Percentiles rank a stretch among this genome's conserved stretches.
Conservation (phyloP, 108 stramenopile species). For the Seminavis robusta region DNA sequence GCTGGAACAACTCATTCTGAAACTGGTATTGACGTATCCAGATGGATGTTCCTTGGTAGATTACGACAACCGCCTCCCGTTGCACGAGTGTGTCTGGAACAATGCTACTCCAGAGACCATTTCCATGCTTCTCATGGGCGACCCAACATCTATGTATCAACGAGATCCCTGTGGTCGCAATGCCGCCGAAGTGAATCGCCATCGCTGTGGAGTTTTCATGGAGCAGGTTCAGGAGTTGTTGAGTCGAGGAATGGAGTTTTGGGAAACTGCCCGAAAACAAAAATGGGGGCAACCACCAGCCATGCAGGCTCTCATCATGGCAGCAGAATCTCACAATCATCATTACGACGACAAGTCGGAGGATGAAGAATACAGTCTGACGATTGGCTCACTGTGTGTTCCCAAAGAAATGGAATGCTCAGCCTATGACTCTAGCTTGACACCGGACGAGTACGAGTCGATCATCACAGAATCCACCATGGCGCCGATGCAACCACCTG, state of each 20-base stretch:
- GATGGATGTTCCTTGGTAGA: conserved; percentile 5
- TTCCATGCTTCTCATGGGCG: conserved; percentile 6
- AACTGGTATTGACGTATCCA: conserved; percentile 6
- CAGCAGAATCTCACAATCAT: no score
- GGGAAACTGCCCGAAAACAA: conserved; percentile 10
- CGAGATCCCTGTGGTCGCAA: conserved; percentile 7
- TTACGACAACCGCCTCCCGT: conserved; percentile 2
- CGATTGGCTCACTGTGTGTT: no score
- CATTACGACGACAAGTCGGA: no score
- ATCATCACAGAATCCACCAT: no score
- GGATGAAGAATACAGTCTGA: no score
- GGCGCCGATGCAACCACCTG: no score
- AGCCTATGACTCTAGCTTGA: no score
- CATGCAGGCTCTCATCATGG: no score
- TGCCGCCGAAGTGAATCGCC: background rate
- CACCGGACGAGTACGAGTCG: no score
- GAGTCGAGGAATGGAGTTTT: conserved; percentile 1
- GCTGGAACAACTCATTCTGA: conserved; percentile 4
- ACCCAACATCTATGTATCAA: background rate
- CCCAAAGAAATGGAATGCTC: no score
- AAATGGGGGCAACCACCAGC: no score
- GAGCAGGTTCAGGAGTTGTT: background rate
- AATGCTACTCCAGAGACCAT: conserved; percentile 6
- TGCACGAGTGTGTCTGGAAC: conserved; percentile 18
- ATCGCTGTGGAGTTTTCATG: background rate